Evolutionary conservation across 1,284 basidiomycete species (phyloP).

Genomic region (Erythrobasidium hasegawianum): DNA sequence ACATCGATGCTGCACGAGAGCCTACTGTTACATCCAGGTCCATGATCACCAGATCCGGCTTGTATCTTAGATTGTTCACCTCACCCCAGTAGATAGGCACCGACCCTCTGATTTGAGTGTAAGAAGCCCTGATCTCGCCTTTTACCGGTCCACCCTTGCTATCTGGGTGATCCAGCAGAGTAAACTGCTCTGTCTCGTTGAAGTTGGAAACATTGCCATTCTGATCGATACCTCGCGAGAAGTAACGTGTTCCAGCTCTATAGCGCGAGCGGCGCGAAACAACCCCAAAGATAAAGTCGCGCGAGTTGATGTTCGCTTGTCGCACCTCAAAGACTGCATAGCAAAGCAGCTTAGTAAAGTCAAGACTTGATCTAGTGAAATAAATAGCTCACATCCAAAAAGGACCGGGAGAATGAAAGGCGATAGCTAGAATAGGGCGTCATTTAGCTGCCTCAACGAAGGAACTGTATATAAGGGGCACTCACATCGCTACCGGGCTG

Average conservation of each 20-base stretch:
- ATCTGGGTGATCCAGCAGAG: conserved; percentile 63
- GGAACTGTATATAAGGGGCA: background rate
- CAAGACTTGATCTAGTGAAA: too few species aligned
- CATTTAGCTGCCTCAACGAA: too few species aligned
- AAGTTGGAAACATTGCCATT: conserved; percentile 54
- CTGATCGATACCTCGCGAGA: conserved; percentile 85
- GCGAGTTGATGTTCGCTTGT: conserved; percentile 69
- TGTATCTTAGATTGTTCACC: conserved; percentile 92
- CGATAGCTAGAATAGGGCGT: conserved; percentile 65
- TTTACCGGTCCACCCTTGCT: conserved; percentile 49
- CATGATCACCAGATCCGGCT: conserved; percentile 96
- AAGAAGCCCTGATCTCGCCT: conserved; percentile 60
- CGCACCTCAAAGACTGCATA: conserved; percentile 79
- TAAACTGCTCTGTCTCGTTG: conserved; percentile 62
- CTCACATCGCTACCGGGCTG: conserved; percentile 39
- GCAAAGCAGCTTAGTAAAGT: too few species aligned
- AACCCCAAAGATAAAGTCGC: conserved; percentile 76
- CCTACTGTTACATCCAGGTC: conserved; percentile 74
- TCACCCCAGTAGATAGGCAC: conserved; percentile 97
- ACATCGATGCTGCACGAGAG: too few species aligned
- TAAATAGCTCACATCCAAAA: conserved; percentile 84
- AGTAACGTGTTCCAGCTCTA: conserved; percentile 94
- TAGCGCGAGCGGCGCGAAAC: conserved; percentile 89
- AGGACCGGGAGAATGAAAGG: conserved; percentile 86
- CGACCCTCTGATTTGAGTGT: conserved; percentile 86